Base-by-base conservation (phyloP, 768 basidiomycete genomes). In the Leccinum barrowsii region DNA sequence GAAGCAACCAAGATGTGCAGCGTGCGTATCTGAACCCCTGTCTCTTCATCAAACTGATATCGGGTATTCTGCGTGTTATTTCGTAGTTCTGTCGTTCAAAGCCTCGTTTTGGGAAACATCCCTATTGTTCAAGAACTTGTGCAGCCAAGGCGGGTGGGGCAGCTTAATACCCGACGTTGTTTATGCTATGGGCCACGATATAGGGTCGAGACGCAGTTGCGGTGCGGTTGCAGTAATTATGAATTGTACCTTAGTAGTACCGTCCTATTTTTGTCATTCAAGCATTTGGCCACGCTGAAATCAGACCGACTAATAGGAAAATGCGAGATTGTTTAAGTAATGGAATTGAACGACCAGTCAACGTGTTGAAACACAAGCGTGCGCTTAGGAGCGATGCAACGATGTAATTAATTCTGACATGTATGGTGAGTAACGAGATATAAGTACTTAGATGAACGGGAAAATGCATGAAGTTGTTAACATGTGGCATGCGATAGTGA, bases 1-100 rank as follows among this genome's bases (percentile, higher is more conserved):
- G 59, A 77, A 51, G 85, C 84, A 21, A 58, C 59, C 15, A 73
- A 63, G 46, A 61, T 61, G 64, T 73, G 71, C 35, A 67, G 61
- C 7, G 71, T 72, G 44, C 30, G 73, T 65, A 34, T 51, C 32
- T 32, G 15, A 12, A 15, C 44, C 28, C 44, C 13, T n/a, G 2
- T 21, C 15, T 3, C 30, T 30, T 37, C 24, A 17, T 48, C 15
- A n/a, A 21, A 17, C 34, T 71, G 24, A 70, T 40, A 22, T 44
- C 32, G 19, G 32, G 5, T 54, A 6, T 54, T 7, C 8, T 32
- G 17, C 2, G 21, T 53, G 19, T 51, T 30, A 32, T 48, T 46
- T 34, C 40, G 11, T 15, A 73, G 71, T 63, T 68, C 49, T 73
- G 73, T 58, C 73, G 55, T 50, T 61, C 59, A 24, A 71, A 70